These are phyloP conservation scores for Daldinia eschscholtzii DNA, from an alignment of 2,329 filamentous ascomycete genomes.

Conservation along the genomic window DNA sequence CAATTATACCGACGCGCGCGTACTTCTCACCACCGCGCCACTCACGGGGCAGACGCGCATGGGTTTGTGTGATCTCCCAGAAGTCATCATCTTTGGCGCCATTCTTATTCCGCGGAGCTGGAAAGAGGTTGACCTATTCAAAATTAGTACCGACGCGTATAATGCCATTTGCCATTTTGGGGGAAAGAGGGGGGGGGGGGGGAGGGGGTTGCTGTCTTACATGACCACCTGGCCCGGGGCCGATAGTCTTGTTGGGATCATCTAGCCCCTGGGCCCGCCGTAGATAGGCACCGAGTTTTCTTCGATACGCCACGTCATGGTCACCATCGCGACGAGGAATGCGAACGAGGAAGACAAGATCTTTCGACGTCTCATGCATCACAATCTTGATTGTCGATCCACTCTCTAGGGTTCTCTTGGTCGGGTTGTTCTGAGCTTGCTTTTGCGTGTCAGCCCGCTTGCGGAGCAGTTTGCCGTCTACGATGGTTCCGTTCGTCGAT, in stretches of 20 bases:
- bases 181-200: background rate
- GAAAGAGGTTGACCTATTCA: conserved; percentile 51
- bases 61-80: conserved; percentile 50
- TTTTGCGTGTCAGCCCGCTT: conserved; percentile 59
- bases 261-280: conserved; percentile 51
- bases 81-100: conserved; percentile 30
- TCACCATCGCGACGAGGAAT: conserved; percentile 80
- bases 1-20: conserved; percentile 84
- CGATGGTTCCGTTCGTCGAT: conserved; percentile 95
- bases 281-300: conserved; percentile 78
- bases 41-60: conserved; percentile 64
- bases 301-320: conserved; percentile 73
- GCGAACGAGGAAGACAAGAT: conserved; percentile 86
- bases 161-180: background rate
- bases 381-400: conserved; percentile 80
- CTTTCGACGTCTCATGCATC: conserved; percentile 63
- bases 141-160: conserved; percentile 32
- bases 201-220: conserved; percentile 48
- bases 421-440: conserved; percentile 54
- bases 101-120: conserved; percentile 38
- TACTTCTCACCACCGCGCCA: conserved; percentile 90
- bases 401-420: conserved; percentile 74
- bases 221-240: conserved; percentile 62
- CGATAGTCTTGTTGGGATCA: conserved; percentile 60
- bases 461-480: conserved; percentile 78